phyloP scores from a whole-genome alignment of 768 basidiomycete genomes.

The Phanerochaete carnosa region DNA sequence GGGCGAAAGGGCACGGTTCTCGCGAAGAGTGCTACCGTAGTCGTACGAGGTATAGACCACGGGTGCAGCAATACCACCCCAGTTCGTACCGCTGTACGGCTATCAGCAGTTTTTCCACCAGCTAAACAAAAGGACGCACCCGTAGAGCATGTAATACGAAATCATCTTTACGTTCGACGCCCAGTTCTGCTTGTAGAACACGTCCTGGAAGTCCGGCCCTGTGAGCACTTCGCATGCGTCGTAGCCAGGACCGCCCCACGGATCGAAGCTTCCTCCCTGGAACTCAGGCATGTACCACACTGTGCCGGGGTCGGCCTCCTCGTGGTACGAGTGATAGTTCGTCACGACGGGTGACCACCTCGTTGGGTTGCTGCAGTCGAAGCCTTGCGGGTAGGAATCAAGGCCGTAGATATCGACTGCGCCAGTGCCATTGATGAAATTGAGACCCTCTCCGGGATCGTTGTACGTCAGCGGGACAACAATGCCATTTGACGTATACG shows the following conservation, averaged over 20 bases:
- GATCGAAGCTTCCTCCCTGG: slow-evolving; percentile 65
- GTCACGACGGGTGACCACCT: slow-evolving; percentile 62
- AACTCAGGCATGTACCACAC: slow-evolving; percentile 69
- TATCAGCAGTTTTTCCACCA: background rate
- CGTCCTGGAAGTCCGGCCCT: slow-evolving; percentile 71
- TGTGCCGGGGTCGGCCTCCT: slow-evolving; percentile 41
- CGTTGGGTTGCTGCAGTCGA: slow-evolving; percentile 75
- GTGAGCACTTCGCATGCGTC: slow-evolving; percentile 61
- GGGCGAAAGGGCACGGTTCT: slow-evolving; percentile 58
- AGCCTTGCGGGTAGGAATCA: slow-evolving; percentile 75
- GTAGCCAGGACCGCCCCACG: slow-evolving; percentile 82
- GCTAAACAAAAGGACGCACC: slow-evolving; percentile 34
- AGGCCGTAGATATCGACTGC: slow-evolving; percentile 29
- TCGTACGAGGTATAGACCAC: slow-evolving; percentile 76
- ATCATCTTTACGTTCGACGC: slow-evolving; percentile 80
- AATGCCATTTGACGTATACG: slow-evolving; percentile 18
- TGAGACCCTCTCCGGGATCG: slow-evolving; percentile 21
- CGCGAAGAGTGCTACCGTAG: slow-evolving; percentile 72
- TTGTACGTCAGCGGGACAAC: slow-evolving; percentile 28
- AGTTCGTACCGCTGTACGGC: slow-evolving; percentile 68
- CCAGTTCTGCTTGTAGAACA: slow-evolving; percentile 77
- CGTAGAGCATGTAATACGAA: slow-evolving; percentile 84
- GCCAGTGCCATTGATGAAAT: slow-evolving; percentile 29
- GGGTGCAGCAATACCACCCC: slow-evolving; percentile 78
- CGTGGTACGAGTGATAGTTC: slow-evolving; percentile 65